Evolutionary conservation across 1,284 basidiomycete genomes (phyloP), one percentile per base, ranked within the genome.

Genomic region (Cryptococcus amylolentus): DNA sequence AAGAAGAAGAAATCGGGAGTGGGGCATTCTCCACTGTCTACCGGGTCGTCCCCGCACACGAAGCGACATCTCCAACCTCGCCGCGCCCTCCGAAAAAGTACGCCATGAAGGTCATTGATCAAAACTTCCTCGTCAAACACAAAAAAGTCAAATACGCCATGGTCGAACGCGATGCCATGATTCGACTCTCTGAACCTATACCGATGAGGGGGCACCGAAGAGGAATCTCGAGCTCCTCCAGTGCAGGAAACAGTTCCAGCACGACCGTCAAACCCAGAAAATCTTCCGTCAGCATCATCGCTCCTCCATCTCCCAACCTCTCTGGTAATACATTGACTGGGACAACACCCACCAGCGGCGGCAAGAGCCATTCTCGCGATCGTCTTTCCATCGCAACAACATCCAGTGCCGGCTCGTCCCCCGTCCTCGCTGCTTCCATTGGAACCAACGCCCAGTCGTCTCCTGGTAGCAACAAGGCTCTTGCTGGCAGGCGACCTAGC

Each of bases 101-200:
- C 58, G 81, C 81, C 7, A 75, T 82, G 66, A 82, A 82, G 56
- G 78, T 81, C 31, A 78, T 82, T 62, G 80, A 81, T 61, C 81
- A 82, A 63, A 67, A 69, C 20, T 77, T 79, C 52, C 72, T 79
- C 23, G 64, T 78, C 23, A 75, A 77, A 49, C 79, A 81, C 68
- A 80, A 79, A 61, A 81, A 81, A 66, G 77, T 75, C 3, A 80
- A 81, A 56, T 82, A 82, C 58, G 81, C 80, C n/a, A 72, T 78
- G 54, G 78, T 81, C 50, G 81, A 82, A 66, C 73, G 79, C 6
- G 80, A 81, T 55, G 79, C 80, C 12, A 67, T 82, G 27, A 77
- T 81, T 48, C 64, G 76, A 1, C 71, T 82, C 1, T 75, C 77
- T 1, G 71, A 73, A 4, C 77, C 78, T 40, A 72, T 74, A 16